A percentile compares a stretch with the other conserved stretches of the same genome.
Conservation (phyloP, 2,329 filamentous ascomycete genomes). For the Exophiala sp. region DNA sequence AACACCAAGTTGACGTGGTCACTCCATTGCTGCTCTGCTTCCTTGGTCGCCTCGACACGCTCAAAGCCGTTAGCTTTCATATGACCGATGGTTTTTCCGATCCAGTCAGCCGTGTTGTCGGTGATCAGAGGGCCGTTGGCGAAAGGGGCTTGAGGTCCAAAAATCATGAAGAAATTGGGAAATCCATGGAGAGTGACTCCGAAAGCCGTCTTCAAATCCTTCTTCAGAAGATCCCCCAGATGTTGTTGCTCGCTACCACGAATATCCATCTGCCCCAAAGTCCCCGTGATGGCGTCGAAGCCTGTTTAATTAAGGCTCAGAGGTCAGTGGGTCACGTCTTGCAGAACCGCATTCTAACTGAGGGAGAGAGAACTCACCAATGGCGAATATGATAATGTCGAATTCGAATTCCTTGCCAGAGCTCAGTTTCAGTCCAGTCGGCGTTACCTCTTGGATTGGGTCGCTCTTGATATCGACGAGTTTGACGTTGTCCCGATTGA, state of each 20-base stretch:
- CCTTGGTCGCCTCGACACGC: too few relatives aligned
- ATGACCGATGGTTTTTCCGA: conserved; percentile 34
- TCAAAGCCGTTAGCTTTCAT: too few relatives aligned
- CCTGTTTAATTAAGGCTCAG: too few relatives aligned
- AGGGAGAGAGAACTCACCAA: too few relatives aligned
- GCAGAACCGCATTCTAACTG: too few relatives aligned
- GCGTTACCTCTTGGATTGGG: conserved; percentile 39
- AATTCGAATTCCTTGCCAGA: conserved; percentile 36
- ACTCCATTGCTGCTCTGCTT: too few relatives aligned
- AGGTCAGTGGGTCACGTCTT: too few relatives aligned
- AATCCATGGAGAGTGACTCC: conserved; percentile 41
- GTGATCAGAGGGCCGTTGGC: conserved; percentile 56
- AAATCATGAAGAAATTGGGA: conserved; percentile 48
- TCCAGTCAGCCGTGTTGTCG: conserved; percentile 41
- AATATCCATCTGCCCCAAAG: conserved; percentile 33
- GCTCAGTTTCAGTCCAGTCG: conserved; percentile 37
- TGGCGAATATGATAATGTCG: conserved; percentile 39
- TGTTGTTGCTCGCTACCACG: conserved; percentile 30
- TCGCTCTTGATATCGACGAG: conserved; percentile 43
- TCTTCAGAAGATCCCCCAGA: conserved; percentile 26
- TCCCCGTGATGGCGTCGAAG: conserved; percentile 41
- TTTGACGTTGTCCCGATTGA: conserved; percentile 42
- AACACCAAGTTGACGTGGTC: too few relatives aligned
- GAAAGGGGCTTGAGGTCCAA: conserved; percentile 48
- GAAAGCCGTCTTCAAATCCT: conserved; percentile 35